Evolutionary conservation across 352 stramenopile species (phyloP).

Genomic region (Phytophthora crassamura): DNA sequence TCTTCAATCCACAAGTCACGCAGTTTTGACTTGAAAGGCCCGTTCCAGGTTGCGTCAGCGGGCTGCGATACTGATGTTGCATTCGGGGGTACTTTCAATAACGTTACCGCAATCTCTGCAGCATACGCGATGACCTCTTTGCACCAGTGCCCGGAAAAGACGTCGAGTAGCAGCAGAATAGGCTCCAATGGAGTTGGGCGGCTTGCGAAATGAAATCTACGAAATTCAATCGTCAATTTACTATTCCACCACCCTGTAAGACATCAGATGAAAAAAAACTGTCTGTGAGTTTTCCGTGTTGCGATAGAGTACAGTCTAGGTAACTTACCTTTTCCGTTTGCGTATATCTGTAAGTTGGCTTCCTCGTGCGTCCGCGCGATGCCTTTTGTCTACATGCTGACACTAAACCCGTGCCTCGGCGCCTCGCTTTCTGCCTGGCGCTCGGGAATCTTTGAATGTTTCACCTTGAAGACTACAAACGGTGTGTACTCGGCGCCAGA

Average conservation of each 20-base stretch:
- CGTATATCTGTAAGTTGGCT: not conserved
- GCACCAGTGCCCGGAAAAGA: constrained; percentile 4
- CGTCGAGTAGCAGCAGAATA: not conserved
- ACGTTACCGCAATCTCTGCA: not conserved
- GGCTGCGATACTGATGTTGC: constrained; percentile 3
- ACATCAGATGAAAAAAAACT: too few relatives aligned
- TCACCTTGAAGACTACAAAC: constrained; percentile 2
- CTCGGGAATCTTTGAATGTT: not conserved
- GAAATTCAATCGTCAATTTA: not conserved
- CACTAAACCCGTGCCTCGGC: not conserved
- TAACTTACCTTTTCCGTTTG: not conserved
- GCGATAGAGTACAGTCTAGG: not conserved
- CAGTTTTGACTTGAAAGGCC: not conserved
- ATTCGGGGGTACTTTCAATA: not conserved
- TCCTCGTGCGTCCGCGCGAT: not conserved
- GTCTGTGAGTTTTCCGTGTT: not conserved
- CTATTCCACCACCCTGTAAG: not conserved
- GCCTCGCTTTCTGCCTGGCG: not conserved
- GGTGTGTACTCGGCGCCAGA: not conserved
- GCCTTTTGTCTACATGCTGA: not conserved
- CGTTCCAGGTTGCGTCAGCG: constrained; percentile 1
- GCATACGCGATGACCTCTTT: constrained; percentile 3
- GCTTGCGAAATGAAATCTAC: not conserved
- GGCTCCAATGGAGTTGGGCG: not conserved
- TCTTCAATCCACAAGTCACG: not conserved